Percentiles rank a stretch among this genome's conserved stretches.
Conservation (phyloP, 768 basidiomycete species). For the Xerocomellus amylosporus region DNA sequence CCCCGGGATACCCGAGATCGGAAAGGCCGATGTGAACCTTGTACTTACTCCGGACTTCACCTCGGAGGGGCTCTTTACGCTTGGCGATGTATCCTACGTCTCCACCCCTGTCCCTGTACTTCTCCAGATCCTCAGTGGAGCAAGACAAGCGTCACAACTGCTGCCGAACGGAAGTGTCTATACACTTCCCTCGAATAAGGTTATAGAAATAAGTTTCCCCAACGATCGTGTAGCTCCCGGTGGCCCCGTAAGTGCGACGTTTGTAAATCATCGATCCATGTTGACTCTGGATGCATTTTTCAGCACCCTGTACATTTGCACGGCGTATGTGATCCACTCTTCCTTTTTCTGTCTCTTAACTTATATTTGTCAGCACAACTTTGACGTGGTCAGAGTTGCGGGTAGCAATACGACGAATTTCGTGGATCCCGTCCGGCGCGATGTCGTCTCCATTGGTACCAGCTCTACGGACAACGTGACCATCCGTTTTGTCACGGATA, state of each 20-base stretch:
- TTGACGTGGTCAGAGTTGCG: conserved; percentile 34
- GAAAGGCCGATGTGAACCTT: conserved; percentile 3
- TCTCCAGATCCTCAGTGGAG: conserved; percentile 42
- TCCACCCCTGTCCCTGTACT: conserved; percentile 40
- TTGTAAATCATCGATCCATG: too few species aligned
- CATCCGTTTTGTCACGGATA: conserved; percentile 60
- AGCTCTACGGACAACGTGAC: conserved; percentile 43
- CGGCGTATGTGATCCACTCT: conserved; percentile 29
- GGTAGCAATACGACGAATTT: conserved; percentile 31
- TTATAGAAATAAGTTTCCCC: conserved; percentile 47
- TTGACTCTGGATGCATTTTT: background rate
- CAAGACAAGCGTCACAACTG: conserved; percentile 40
- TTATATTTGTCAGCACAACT: conserved; percentile 27
- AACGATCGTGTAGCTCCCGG: conserved; percentile 24
- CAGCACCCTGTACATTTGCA: conserved; percentile 41
- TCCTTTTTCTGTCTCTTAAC: background rate
- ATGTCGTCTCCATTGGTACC: conserved; percentile 27
- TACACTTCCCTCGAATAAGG: conserved; percentile 41
- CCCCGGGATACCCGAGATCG: conserved; percentile 4
- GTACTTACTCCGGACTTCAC: background rate
- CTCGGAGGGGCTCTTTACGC: background rate
- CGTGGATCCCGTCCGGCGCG: conserved; percentile 35
- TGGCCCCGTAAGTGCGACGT: conserved; percentile 27
- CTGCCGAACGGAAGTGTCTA: conserved; percentile 49
- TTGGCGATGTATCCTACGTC: background rate